Conservation (phyloP, 2,329 filamentous ascomycete species). For the Cercospora sp. region DNA sequence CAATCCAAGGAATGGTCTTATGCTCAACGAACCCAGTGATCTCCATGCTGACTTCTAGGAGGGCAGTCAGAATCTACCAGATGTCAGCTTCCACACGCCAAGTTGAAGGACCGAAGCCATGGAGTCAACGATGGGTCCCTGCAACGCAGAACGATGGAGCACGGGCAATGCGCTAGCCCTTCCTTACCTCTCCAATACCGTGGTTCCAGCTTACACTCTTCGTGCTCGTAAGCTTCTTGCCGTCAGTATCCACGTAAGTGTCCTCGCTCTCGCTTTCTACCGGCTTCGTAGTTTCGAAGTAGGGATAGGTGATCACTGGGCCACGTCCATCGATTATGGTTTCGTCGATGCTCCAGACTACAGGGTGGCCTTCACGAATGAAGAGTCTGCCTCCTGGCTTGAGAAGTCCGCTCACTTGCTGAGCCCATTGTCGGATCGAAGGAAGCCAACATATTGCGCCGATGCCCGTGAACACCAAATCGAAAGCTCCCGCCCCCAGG, state of each 20-base stretch:
- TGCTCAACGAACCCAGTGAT: slow-evolving; percentile 26
- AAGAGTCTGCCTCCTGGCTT: slow-evolving; percentile 25
- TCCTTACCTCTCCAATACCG: slow-evolving; percentile 23
- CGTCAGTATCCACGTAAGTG: slow-evolving; percentile 22
- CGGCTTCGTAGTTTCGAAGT: slow-evolving; percentile 24
- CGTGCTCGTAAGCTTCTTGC: slow-evolving; percentile 14
- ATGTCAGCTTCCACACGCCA: neutral
- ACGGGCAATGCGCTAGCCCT: neutral
- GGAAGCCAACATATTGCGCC: slow-evolving; percentile 29
- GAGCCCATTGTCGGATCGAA: slow-evolving; percentile 23
- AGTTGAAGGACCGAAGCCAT: neutral
- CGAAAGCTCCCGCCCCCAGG: slow-evolving; percentile 15
- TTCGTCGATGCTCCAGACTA: slow-evolving; percentile 23
- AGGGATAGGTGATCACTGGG: slow-evolving; percentile 21
- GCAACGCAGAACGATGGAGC: neutral
- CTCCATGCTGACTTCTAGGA: slow-evolving; percentile 26
- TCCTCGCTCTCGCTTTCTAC: slow-evolving; percentile 14
- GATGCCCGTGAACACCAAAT: slow-evolving; percentile 29
- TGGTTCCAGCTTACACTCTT: slow-evolving; percentile 29
- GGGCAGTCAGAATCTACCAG: slow-evolving; percentile 20
- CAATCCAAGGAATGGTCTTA: slow-evolving; percentile 25
- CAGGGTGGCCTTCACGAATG: slow-evolving; percentile 28
- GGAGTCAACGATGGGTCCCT: neutral
- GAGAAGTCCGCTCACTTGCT: slow-evolving; percentile 18
- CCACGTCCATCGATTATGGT: neutral